phyloP scores from a whole-genome alignment of 768 basidiomycete genomes.

The Suillus hirtellus region DNA sequence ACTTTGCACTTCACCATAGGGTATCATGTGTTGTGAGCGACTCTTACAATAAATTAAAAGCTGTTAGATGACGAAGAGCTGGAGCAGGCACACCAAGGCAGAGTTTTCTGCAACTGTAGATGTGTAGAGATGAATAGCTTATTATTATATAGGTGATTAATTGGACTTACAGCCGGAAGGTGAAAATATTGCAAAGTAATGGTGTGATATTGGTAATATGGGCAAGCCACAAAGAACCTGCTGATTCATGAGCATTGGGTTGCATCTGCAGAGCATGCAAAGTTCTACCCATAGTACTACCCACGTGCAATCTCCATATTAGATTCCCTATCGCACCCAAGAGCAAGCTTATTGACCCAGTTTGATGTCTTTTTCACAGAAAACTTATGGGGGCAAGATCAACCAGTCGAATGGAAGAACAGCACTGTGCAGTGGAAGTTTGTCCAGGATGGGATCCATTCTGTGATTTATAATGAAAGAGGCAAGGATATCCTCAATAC shows the following conservation, averaged over 20 bases:
- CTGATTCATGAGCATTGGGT: neutral
- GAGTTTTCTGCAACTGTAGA: slow-evolving; percentile 46
- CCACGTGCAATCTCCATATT: slow-evolving; percentile 31
- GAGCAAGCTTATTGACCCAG: slow-evolving; percentile 11
- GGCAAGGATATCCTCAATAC: slow-evolving; percentile 49
- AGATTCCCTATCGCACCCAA: slow-evolving; percentile 24
- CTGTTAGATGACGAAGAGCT: neutral
- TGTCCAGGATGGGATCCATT: slow-evolving; percentile 14
- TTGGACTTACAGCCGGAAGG: slow-evolving; percentile 46
- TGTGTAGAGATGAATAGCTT: slow-evolving; percentile 6
- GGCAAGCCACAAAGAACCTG: slow-evolving; percentile 9
- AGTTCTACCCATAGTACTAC: slow-evolving; percentile 29
- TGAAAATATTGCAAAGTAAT: slow-evolving; percentile 38
- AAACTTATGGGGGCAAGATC: slow-evolving; percentile 19
- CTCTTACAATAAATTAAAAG: neutral
- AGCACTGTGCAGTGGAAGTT: slow-evolving; percentile 40
- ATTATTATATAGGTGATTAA: neutral
- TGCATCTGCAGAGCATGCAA: neutral
- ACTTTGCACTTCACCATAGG: neutral
- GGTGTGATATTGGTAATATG: slow-evolving; percentile 16
- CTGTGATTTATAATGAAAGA: slow-evolving; percentile 40
- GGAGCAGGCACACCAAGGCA: slow-evolving; percentile 43
- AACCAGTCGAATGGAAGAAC: slow-evolving; percentile 61
- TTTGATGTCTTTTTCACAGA: slow-evolving; percentile 15
- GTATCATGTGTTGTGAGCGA: neutral